Evolutionary conservation across 1,284 basidiomycete genomes (phyloP), one percentile per base, ranked within the genome.

Genomic region (Puccinia horiana): DNA sequence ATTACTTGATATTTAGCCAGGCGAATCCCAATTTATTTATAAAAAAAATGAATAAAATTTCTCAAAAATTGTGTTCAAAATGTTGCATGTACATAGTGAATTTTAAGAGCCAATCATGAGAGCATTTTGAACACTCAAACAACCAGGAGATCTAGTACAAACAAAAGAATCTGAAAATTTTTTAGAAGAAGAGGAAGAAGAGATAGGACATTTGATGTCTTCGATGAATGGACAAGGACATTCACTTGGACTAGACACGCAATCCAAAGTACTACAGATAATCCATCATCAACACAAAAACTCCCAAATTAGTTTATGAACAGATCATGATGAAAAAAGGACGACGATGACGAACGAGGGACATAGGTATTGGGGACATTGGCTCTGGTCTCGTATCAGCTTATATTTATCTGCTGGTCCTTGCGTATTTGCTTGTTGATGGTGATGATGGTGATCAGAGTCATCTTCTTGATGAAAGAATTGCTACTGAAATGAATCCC

Each of bases 141-240:
- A 81, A 26, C 72, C 80, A 35, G 70, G 70, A 52, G 70, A 44
- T 74, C 80, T n/a, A 37, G 70, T 81, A 81, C 80, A 81, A 37
- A 81, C 26, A 54, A 75, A 81, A 44, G 35, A 61, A 29, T 58
- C 40, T 8, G 52, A 40, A 11, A 37, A 32, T 54, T 73, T 73
- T 54, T 20, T 47, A 18, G 0, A 1, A 18, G 70, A 35, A 18
- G 63, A 16, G 2, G 20, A 40, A 26, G 40, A 37, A 56, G 54
- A 32, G 26, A 76, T 58, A 14, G 73, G 73, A 69, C 81, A 81
- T 56, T 81, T 81, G 37, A 81, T 75, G 37, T 81, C 80, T 69
- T 81, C 80, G 56, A 42, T 16, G 58, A 74, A 61, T 3, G 58
- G 61, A 56, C 80, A 81, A 26, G 80, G 74, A 49, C 81, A 82